phyloP scores from a whole-genome alignment of 345 rosid species.

The Trapa incisa region DNA sequence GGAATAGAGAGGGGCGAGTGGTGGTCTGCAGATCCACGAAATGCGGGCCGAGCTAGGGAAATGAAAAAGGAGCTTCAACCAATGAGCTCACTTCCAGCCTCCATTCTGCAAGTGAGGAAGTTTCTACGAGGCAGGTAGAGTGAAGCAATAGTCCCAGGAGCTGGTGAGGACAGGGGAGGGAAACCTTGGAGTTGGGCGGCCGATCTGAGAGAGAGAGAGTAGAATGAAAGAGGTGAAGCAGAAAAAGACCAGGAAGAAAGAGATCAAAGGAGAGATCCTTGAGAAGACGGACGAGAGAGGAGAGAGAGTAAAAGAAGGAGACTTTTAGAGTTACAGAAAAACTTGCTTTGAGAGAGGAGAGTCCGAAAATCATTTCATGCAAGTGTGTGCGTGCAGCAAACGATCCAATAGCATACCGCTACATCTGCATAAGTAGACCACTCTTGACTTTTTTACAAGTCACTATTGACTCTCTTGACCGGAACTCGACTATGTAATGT shows the following conservation, averaged over 20 bases:
- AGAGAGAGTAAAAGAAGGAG: neutral
- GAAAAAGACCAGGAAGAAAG: neutral
- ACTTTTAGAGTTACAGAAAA: neutral
- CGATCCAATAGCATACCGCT: no score
- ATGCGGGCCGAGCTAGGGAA: neutral
- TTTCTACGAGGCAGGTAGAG: neutral
- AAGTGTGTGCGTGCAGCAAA: no score
- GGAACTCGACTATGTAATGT: no score
- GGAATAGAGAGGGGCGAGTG: neutral
- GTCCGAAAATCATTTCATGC: no score
- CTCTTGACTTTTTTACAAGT: no score
- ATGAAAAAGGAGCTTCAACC: neutral
- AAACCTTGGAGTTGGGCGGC: neutral
- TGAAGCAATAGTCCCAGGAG: neutral
- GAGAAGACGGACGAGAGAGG: neutral
- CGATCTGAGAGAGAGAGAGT: conserved; percentile 12
- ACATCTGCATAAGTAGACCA: no score
- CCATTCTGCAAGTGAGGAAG: neutral
- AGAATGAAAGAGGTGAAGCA: neutral
- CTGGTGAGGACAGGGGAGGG: neutral
- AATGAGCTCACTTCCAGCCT: neutral
- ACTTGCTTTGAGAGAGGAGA: no score
- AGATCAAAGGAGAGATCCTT: conserved; percentile 1
- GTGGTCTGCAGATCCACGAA: conserved; percentile 3
- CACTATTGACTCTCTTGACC: no score